Base-by-base conservation (phyloP, 2,329 filamentous ascomycete genomes). In the Hypoxylon sp. region DNA sequence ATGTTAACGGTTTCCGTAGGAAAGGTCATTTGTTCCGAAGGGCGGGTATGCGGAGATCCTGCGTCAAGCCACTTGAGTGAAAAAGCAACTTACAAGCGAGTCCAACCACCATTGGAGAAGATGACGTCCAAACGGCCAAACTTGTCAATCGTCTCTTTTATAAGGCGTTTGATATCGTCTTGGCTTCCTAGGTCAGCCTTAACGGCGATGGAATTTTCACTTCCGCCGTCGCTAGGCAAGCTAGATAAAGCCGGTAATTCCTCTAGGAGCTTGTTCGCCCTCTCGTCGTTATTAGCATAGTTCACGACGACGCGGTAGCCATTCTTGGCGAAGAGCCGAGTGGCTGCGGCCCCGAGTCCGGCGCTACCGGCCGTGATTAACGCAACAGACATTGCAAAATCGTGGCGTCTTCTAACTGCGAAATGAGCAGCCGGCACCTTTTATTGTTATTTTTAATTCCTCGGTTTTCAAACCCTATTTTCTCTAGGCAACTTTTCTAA, bases 41-140 rank as follows among this genome's bases (percentile, higher is more conserved):
- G 32, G 13, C 5, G 15, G 29, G 5, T n/a, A 52, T 39, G n/a
- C 39, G n/a, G 39, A 44, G 39, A 44, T 44, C 11, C 39, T 44
- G 17, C 17, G 17, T 3, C 39, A 44, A 44, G 2, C 8, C 6
- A 21, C 3, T n/a, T 39, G 15, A 24, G 15, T 21, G 1, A 31
- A 51, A 10, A 52, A 44, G 6, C 13, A 32, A 50, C 67, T 64
- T 61, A 71, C 68, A 85, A 76, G 15, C 74, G 75, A 0, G 85
- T 86, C 85, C 85, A 88, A 2, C 86, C 86, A 6, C 91, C 91
- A 78, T 96, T 96, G 2, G 91, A 92, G 74, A 95, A 88, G 50
- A 96, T 83, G 44, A 93, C 85, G 79, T 96, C 92, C n/a, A 96
- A 78, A 1, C 90, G 88, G 3, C 90, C 91, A 69, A 93, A 83